A percentile compares a stretch with the other conserved stretches of the same genome.
Conservation (phyloP, 768 basidiomycete species). For the Lactarius akahatsu region DNA sequence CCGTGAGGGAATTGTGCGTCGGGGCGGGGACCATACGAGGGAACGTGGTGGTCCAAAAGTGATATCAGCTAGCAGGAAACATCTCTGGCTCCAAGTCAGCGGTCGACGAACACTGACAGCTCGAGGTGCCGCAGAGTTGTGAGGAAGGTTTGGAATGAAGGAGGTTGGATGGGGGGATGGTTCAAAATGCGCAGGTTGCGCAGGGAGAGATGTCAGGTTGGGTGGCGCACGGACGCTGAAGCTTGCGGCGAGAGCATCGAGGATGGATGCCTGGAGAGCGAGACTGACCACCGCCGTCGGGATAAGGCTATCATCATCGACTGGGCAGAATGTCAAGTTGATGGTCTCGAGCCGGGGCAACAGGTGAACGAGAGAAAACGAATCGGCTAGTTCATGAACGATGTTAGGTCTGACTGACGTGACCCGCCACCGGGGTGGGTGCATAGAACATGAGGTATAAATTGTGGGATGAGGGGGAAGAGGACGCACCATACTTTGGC, state of each 20-base stretch:
- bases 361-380: neutral
- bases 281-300: neutral
- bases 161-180: neutral
- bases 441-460: too few species aligned
- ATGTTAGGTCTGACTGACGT: neutral
- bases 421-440: too few species aligned
- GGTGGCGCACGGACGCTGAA: neutral
- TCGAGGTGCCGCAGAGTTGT: neutral
- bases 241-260: neutral
- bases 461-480: too few species aligned
- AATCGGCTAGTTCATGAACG: neutral
- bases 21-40: neutral
- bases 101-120: neutral
- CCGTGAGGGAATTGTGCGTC: neutral
- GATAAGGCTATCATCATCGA: neutral
- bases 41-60: neutral
- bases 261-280: neutral
- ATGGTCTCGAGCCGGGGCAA: neutral
- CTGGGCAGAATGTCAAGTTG: too few species aligned
- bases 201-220: neutral
- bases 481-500: too few species aligned
- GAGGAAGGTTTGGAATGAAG: neutral
- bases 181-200: neutral
- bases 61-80: too few species aligned
- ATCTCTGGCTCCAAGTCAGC: too few species aligned